Conservation (phyloP, 345 rosid species). For the Eucalyptus decipiens region DNA sequence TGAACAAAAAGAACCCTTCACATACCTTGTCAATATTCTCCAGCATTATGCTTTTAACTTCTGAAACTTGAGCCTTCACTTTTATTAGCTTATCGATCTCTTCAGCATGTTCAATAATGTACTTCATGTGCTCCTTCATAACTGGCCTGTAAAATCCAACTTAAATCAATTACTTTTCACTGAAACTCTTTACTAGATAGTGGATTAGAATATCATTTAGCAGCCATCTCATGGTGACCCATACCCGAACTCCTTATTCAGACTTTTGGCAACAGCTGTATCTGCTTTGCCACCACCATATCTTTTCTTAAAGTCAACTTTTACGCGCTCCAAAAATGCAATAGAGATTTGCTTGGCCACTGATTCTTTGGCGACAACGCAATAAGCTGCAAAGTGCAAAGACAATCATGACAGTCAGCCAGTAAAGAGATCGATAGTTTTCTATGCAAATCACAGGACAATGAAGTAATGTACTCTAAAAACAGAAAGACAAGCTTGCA, state of each 20-base stretch:
- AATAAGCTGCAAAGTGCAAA: constrained; percentile 52
- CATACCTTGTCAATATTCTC: constrained; percentile 92
- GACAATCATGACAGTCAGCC: neutral
- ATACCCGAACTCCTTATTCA: constrained; percentile 94
- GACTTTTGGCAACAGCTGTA: constrained; percentile 88
- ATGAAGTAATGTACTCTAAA: neutral
- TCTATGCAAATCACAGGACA: neutral
- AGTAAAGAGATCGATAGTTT: neutral
- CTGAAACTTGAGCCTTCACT: constrained; percentile 98
- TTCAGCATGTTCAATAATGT: constrained; percentile 85
- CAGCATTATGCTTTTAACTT: constrained; percentile 91
- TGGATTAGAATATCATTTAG: neutral
- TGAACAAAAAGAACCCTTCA: neutral
- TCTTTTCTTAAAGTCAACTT: constrained; percentile 85
- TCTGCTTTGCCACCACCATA: constrained; percentile 95
- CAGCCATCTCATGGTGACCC: neutral
- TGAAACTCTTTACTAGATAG: neutral
- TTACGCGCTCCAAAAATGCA: constrained; percentile 86
- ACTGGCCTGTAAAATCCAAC: constrained; percentile 43
- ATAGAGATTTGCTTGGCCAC: constrained; percentile 88
- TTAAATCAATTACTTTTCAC: neutral
- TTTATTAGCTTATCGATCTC: constrained; percentile 90
- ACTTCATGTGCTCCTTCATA: constrained; percentile 97
- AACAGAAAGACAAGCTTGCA: neutral
- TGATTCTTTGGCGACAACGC: constrained; percentile 94